phyloP scores from a whole-genome alignment of 2,329 filamentous ascomycete species.

The Ophiocordyceps robertsii region DNA sequence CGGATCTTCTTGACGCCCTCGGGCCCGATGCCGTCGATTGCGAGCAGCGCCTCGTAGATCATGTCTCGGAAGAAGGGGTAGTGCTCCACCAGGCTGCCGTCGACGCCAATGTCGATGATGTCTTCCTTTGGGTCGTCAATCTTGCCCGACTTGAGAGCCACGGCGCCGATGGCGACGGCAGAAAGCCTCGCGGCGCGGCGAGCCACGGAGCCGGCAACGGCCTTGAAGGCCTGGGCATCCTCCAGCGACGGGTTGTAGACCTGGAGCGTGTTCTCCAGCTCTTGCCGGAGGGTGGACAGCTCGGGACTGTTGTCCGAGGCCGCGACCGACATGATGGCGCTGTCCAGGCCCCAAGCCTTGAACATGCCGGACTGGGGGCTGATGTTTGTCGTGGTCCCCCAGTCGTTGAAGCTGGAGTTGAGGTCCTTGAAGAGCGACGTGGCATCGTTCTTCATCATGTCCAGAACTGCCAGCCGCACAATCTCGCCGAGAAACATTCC shows the following conservation, averaged over 20 bases:
- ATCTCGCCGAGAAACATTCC: constrained; percentile 98
- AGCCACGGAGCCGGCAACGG: constrained; percentile 69
- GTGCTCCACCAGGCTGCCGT: constrained; percentile 88
- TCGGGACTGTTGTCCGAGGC: constrained; percentile 66
- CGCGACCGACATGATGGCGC: constrained; percentile 75
- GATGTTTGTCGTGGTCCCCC: constrained; percentile 56
- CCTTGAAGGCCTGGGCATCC: constrained; percentile 80
- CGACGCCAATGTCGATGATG: constrained; percentile 79
- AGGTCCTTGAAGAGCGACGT: constrained; percentile 64
- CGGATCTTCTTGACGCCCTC: constrained; percentile 73
- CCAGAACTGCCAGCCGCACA: constrained; percentile 61
- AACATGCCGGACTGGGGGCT: constrained; percentile 53
- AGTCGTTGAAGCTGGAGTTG: constrained; percentile 58
- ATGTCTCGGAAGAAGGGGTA: constrained; percentile 87
- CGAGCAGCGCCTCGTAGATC: constrained; percentile 68
- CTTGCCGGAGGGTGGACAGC: constrained; percentile 59
- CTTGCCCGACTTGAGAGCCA: constrained; percentile 69
- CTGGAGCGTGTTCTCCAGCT: constrained; percentile 62
- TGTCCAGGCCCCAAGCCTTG: constrained; percentile 81
- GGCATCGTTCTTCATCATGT: constrained; percentile 54
- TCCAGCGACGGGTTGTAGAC: constrained; percentile 66
- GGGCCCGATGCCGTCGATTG: constrained; percentile 63
- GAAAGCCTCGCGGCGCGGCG: constrained; percentile 79
- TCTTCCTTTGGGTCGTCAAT: constrained; percentile 51
- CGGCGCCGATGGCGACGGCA: constrained; percentile 74